Base-by-base conservation (phyloP, 805 yeast genomes). In the Priceomyces melissophilus region DNA sequence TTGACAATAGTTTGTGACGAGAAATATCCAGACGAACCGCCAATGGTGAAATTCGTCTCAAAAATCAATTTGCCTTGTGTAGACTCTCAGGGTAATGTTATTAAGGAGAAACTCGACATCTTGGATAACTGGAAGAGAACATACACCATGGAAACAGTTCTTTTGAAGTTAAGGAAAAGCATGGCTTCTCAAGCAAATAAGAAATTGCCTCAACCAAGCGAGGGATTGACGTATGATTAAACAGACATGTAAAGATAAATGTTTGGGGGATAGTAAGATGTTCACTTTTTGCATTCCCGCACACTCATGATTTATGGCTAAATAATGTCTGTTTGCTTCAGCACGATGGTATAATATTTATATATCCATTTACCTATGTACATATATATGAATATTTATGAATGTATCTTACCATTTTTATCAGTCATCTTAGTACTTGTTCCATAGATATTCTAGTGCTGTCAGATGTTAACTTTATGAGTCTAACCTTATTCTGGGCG, bases 41-140 rank as follows among this genome's bases (percentile, higher is more conserved):
- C 99, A 11, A 60, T 62, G 31, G 91, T 93, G 33, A 75, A 69
- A 49, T 93, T 93, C 58, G 70, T 84, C 13, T 84, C 96, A 30
- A 85, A 83, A 69, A 79, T 93, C 51, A 93, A 91, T 60, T 73
- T 93, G 42, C 96, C 97, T 0, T 89, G 96, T 57, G 96, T 93
- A n/a, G 84, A 84, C 59, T 29, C 69, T 55, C 33, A 75, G 67
- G 56, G 99, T 83, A 33, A 69, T 61, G 75, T 69, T 1, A 46
- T 60, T 36, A 58, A 50, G 3, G 47, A 47, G 4, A 42, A 79
- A 48, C 82, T 93, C 50, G 82, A 82, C 30, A 80, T 83, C 11
- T 76, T 93, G 60, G 75, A 77, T 41, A 74, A 78, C 51, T 93
- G 99, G 99, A 88, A 84, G 61, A 76, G 95, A 57, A 73, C 80